phyloP scores from a whole-genome alignment of 1,284 basidiomycete species.

The Prillingera fragicola region DNA sequence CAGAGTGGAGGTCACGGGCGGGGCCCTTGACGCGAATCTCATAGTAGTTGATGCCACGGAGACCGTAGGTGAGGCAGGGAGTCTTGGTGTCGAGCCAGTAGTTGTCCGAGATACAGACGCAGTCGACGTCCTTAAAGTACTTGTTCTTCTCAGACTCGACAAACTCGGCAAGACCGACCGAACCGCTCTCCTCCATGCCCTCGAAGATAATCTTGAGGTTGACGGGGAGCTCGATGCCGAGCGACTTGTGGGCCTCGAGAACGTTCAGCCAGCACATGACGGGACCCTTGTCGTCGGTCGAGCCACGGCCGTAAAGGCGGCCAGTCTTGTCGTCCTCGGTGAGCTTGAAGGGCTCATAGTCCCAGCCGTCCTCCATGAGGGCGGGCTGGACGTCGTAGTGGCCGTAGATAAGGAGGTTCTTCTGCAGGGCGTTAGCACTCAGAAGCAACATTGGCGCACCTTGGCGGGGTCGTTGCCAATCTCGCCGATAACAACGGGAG shows the following conservation, averaged over 20 bases:
- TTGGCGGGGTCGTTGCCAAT: conserved; percentile 78
- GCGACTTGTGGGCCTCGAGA: conserved; percentile 75
- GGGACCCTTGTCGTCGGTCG: conserved; percentile 90
- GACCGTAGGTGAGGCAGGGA: conserved; percentile 51
- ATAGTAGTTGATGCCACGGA: conserved; percentile 85
- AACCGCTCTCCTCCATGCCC: conserved; percentile 97
- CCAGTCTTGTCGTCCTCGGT: conserved; percentile 54
- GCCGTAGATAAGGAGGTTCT: conserved; percentile 87
- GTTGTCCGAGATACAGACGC: conserved; percentile 74
- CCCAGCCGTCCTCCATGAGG: conserved; percentile 78
- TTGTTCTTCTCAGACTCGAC: conserved; percentile 72
- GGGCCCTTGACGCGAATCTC: conserved; percentile 79
- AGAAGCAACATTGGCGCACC: conserved; percentile 19
- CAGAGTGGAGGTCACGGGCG: conserved; percentile 85
- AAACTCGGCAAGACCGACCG: conserved; percentile 86
- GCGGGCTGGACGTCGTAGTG: conserved; percentile 60
- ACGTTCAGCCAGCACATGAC: conserved; percentile 92
- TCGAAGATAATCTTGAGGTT: conserved; percentile 95
- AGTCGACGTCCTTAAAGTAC: conserved; percentile 88
- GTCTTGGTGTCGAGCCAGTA: conserved; percentile 51
- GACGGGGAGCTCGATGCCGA: conserved; percentile 76
- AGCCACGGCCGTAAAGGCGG: conserved; percentile 76
- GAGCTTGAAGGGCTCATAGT: conserved; percentile 83
- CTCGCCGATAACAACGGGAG: conserved; percentile 79
- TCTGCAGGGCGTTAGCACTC: conserved; percentile 47